Percentiles rank a stretch among this genome's conserved stretches.
These are phyloP conservation scores for Agaricus subrufescens DNA, from an alignment of 768 basidiomycete species.

Conservation along the genomic window DNA sequence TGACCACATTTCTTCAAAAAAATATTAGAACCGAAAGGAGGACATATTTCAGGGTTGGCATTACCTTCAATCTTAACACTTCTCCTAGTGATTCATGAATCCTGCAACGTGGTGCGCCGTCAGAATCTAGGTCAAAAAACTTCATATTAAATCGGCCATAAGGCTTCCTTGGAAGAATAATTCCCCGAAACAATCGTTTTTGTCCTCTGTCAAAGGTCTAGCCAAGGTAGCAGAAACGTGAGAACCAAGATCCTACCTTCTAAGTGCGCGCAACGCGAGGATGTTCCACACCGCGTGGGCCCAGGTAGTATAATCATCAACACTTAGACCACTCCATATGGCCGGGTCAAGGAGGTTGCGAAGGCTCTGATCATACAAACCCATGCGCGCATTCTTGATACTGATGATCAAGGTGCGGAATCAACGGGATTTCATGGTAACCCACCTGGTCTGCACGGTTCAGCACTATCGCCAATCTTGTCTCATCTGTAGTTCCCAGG, in stretches of 20 bases:
- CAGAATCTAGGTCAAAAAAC: conserved; percentile 36
- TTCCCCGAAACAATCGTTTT: conserved; percentile 58
- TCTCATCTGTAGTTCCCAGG: conserved; percentile 53
- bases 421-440: neutral
- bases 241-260: conserved; percentile 43
- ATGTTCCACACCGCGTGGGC: conserved; percentile 76
- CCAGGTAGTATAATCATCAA: conserved; percentile 70
- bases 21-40: conserved; percentile 25
- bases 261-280: conserved; percentile 59
- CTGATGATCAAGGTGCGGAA: conserved; percentile 8
- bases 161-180: conserved; percentile 57
- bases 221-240: neutral
- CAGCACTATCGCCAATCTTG: conserved; percentile 52
- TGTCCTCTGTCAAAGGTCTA: conserved; percentile 49
- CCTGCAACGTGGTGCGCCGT: conserved; percentile 28
- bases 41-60: conserved; percentile 3
- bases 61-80: conserved; percentile 41
- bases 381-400: conserved; percentile 61
- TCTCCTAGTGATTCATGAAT: conserved; percentile 42
- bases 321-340: conserved; percentile 63
- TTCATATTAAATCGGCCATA: conserved; percentile 52
- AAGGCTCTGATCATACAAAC: conserved; percentile 58
- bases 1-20: conserved; percentile 61
- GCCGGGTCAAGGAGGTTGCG: conserved; percentile 59
- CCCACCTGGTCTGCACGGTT: conserved; percentile 68